Evolutionary conservation across 2,329 filamentous ascomycete genomes (phyloP).

Genomic region (Pyrenophora graminea): DNA sequence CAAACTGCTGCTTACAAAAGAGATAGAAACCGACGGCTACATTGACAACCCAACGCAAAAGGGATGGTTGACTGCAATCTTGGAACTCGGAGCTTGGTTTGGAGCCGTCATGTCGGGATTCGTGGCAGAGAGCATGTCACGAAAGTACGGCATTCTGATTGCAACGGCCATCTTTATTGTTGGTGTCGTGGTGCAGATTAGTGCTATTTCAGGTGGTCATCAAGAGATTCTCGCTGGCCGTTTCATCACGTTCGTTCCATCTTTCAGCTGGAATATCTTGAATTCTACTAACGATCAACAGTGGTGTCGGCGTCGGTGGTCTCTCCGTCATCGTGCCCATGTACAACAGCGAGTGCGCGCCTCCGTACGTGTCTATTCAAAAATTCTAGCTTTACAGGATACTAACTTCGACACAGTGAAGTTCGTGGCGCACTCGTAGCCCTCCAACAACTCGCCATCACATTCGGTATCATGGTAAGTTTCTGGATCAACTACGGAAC

Average conservation of each 20-base stretch:
- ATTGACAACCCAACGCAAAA: conserved; percentile 48
- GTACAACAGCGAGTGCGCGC: conserved; percentile 51
- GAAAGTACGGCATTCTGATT: conserved; percentile 71
- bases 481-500: conserved; percentile 46
- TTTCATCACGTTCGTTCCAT: conserved; percentile 62
- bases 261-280: fast-evolving
- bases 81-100: conserved; percentile 78
- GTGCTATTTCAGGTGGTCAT: conserved; percentile 61
- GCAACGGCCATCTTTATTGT: conserved; percentile 70
- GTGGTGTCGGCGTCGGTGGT: conserved; percentile 68
- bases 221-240: conserved; percentile 70
- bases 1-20: not conserved
- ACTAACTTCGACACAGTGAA: conserved; percentile 55
- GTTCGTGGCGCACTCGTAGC: conserved; percentile 69
- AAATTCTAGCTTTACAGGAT: not conserved
- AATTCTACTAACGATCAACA: conserved; percentile 18
- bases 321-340: conserved; percentile 69
- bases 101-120: conserved; percentile 72
- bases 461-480: conserved; percentile 51
- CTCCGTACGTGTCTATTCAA: conserved; percentile 48
- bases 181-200: conserved; percentile 70
- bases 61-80: conserved; percentile 62
- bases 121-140: conserved; percentile 69
- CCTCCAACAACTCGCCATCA: conserved; percentile 66
- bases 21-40: conserved; percentile 50